Conservation (phyloP, 2,329 filamentous ascomycete genomes). For the Aspergillus neotritici region DNA sequence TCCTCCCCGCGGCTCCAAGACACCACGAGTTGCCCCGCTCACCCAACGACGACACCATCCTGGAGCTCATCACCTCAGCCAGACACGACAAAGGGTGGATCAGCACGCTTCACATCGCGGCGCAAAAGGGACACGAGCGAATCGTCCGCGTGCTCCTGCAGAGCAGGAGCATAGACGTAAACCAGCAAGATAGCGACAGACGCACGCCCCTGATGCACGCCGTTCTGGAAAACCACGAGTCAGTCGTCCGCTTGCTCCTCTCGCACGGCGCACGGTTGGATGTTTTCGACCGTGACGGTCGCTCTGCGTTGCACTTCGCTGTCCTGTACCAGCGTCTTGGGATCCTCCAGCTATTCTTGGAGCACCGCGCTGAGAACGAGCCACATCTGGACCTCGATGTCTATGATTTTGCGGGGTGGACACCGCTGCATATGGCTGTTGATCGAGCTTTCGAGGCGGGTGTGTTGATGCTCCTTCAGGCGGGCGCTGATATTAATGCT, state of each 20-base stretch:
- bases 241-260: conserved; percentile 1
- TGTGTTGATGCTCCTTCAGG: conserved; percentile 17
- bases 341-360: not conserved
- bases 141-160: not conserved
- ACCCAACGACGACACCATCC: not conserved
- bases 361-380: not conserved
- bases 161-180: not conserved
- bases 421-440: conserved; percentile 22
- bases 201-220: conserved; percentile 1
- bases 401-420: conserved; percentile 13
- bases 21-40: too few relatives aligned
- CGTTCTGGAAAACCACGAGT: not conserved
- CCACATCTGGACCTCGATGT: not conserved
- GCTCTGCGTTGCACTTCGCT: conserved; percentile 1
- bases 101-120: conserved; percentile 2
- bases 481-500: conserved; percentile 19
- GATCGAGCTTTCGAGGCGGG: conserved; percentile 16
- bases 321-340: not conserved
- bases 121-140: conserved; percentile 4
- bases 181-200: conserved; percentile 1
- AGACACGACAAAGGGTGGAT: not conserved
- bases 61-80: not conserved
- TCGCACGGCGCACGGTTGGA: not conserved
- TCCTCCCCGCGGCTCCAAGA: too few relatives aligned
- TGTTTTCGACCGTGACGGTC: not conserved